Percentiles rank a stretch among this genome's conserved stretches.
phyloP scores from a whole-genome alignment of 345 rosid species.

The Aquilaria yunnanensis region DNA sequence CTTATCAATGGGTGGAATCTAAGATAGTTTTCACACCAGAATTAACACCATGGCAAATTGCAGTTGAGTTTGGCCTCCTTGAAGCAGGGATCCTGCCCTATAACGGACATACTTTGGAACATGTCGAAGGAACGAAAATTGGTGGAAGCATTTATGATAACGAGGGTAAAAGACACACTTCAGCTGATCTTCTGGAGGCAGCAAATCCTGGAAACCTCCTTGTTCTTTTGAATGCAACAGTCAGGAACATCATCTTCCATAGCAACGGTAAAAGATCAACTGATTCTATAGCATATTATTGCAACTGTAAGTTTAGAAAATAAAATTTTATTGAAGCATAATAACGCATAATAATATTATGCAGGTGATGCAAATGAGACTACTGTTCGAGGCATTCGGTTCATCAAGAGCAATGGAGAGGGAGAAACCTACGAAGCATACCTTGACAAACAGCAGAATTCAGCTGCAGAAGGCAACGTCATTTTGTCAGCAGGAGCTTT shows the following conservation, averaged over 20 bases:
- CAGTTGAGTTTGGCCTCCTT: slow-evolving; percentile 54
- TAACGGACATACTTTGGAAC: slow-evolving; percentile 62
- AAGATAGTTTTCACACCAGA: slow-evolving; percentile 48
- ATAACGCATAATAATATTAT: background rate
- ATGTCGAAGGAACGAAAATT: slow-evolving; percentile 65
- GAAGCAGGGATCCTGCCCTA: slow-evolving; percentile 70
- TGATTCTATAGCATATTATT: background rate
- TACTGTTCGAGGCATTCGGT: slow-evolving; percentile 43
- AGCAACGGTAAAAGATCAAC: slow-evolving; percentile 14
- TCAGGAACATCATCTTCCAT: slow-evolving; percentile 40
- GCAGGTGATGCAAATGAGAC: slow-evolving; percentile 36
- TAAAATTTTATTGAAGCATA: slow-evolving; percentile 5
- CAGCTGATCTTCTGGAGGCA: slow-evolving; percentile 61
- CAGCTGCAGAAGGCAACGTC: slow-evolving; percentile 37
- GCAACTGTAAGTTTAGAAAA: background rate
- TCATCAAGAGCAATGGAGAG: slow-evolving; percentile 48
- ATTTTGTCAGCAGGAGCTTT: slow-evolving; percentile 70
- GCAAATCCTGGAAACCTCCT: slow-evolving; percentile 39
- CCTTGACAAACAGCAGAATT: slow-evolving; percentile 32
- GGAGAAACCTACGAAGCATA: slow-evolving; percentile 38
- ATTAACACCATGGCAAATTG: slow-evolving; percentile 64
- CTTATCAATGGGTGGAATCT: slow-evolving; percentile 72
- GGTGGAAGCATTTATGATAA: slow-evolving; percentile 61
- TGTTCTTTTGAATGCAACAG: slow-evolving; percentile 60
- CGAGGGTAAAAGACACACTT: slow-evolving; percentile 51